These are phyloP conservation scores for Cyberlindnera bimundalis DNA, from an alignment of 805 yeast genomes.

Conservation along the genomic window DNA sequence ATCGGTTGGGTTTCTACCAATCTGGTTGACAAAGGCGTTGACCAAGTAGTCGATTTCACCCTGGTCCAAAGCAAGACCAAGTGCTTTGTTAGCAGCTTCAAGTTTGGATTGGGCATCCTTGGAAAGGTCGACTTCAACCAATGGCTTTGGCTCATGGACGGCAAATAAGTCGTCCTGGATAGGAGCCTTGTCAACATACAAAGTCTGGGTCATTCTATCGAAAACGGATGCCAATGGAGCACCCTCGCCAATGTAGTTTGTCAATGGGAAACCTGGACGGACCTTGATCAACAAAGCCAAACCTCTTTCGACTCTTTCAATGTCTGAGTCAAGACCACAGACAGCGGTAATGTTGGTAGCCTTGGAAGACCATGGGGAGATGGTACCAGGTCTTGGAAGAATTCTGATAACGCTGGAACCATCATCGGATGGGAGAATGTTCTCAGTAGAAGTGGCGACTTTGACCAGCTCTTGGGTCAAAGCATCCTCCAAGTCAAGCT, in stretches of 20 bases:
- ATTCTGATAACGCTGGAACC: constrained; percentile 65
- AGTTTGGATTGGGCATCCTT: constrained; percentile 51
- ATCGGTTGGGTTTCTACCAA: constrained; percentile 92
- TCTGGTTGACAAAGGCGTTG: constrained; percentile 70
- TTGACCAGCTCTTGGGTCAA: constrained; percentile 40
- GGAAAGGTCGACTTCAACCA: constrained; percentile 68
- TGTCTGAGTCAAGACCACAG: constrained; percentile 69
- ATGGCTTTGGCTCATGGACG: constrained; percentile 77
- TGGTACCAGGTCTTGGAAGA: constrained; percentile 92
- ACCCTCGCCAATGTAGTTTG: constrained; percentile 49
- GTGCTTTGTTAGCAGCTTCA: constrained; percentile 68
- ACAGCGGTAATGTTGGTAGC: constrained; percentile 93
- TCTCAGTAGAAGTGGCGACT: constrained; percentile 31
- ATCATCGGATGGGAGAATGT: constrained; percentile 32
- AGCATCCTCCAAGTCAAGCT: constrained; percentile 51
- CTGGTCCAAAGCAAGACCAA: constrained; percentile 92
- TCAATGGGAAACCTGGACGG: constrained; percentile 65
- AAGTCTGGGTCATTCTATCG: constrained; percentile 92
- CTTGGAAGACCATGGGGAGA: constrained; percentile 98
- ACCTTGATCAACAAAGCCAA: constrained; percentile 67
- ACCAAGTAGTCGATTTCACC: constrained; percentile 90
- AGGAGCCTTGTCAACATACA: constrained; percentile 62
- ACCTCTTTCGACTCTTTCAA: constrained; percentile 92
- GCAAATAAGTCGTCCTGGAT: constrained; percentile 67
- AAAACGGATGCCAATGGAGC: constrained; percentile 67